These are phyloP conservation scores for Schizochytrium sp. DNA, from an alignment of 108 stramenopile genomes.

Conservation along the genomic window DNA sequence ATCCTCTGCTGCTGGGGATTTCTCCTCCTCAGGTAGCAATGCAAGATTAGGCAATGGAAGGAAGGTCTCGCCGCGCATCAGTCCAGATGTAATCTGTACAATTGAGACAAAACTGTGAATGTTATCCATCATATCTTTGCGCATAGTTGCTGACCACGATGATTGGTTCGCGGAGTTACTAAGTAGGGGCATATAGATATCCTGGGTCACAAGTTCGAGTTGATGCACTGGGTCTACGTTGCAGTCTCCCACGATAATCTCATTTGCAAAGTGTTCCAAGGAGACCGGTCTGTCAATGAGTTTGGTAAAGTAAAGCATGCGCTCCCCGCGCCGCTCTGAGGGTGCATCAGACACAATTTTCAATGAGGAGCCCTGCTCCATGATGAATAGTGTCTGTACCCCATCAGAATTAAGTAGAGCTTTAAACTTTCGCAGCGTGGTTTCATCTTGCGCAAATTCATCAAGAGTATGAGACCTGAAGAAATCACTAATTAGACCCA, in stretches of 20 bases:
- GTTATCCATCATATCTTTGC: slow-evolving; percentile 66
- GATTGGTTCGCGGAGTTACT: slow-evolving; percentile 8
- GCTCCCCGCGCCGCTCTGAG: slow-evolving; percentile 15
- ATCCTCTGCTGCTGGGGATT: not conserved
- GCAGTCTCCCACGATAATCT: slow-evolving; percentile 63
- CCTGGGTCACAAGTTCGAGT: slow-evolving; percentile 51
- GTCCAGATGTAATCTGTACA: slow-evolving; percentile 70
- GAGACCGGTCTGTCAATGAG: slow-evolving; percentile 3
- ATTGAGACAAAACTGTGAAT: slow-evolving; percentile 68
- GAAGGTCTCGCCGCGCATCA: slow-evolving; percentile 65
- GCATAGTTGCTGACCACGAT: slow-evolving; percentile 57
- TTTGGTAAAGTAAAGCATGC: slow-evolving; percentile 62
- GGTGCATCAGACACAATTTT: slow-evolving; percentile 42
- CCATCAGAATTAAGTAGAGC: not conserved
- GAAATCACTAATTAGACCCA: not conserved
- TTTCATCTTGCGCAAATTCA: not conserved
- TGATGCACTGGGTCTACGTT: slow-evolving; percentile 59
- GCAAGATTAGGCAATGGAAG: slow-evolving; percentile 66
- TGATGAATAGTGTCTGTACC: not conserved
- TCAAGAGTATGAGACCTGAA: slow-evolving; percentile 5
- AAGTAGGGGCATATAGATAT: slow-evolving; percentile 62
- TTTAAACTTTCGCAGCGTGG: not conserved
- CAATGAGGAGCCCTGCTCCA: not conserved
- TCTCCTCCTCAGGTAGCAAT: not conserved
- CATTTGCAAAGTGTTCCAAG: not conserved